These are phyloP conservation scores for Platanthera guangdongensis DNA, from an alignment of 106 monocot species.

Conservation along the genomic window DNA sequence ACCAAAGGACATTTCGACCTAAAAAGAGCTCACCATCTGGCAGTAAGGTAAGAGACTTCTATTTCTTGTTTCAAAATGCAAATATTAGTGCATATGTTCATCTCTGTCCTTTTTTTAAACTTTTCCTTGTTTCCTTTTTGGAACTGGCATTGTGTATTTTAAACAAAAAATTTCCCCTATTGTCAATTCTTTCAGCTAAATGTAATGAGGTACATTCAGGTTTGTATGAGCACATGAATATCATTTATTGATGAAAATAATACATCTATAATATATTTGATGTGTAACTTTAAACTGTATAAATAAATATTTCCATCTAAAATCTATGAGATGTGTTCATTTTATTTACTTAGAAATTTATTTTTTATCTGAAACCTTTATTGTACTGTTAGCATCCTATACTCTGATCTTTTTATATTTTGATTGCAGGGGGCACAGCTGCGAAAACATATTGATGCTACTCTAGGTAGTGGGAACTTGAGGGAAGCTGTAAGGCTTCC, in stretches of 20 bases:
- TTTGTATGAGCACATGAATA: background rate
- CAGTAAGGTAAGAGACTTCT: slow-evolving; percentile 60
- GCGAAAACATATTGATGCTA: slow-evolving; percentile 91
- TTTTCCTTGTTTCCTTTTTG: background rate
- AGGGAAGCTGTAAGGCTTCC: slow-evolving; percentile 95
- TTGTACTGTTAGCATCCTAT: background rate
- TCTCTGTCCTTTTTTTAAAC: background rate
- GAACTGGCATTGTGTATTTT: background rate
- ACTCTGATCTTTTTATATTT: background rate
- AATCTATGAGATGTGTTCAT: background rate
- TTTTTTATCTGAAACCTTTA: background rate
- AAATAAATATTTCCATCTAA: background rate
- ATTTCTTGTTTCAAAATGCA: background rate
- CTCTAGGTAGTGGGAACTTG: slow-evolving; percentile 95
- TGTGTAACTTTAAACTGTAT: background rate
- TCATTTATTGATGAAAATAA: background rate
- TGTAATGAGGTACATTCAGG: background rate
- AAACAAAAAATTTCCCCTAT: background rate
- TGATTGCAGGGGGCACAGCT: slow-evolving; percentile 85
- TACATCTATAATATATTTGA: background rate
- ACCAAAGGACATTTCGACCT: slow-evolving; percentile 93
- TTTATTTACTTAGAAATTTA: background rate
- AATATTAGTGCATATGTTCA: background rate
- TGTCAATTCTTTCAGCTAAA: background rate
- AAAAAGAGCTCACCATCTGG: slow-evolving; percentile 98